These are phyloP conservation scores for Theobroma cacao DNA, from an alignment of 345 rosid genomes.

Conservation along the genomic window DNA sequence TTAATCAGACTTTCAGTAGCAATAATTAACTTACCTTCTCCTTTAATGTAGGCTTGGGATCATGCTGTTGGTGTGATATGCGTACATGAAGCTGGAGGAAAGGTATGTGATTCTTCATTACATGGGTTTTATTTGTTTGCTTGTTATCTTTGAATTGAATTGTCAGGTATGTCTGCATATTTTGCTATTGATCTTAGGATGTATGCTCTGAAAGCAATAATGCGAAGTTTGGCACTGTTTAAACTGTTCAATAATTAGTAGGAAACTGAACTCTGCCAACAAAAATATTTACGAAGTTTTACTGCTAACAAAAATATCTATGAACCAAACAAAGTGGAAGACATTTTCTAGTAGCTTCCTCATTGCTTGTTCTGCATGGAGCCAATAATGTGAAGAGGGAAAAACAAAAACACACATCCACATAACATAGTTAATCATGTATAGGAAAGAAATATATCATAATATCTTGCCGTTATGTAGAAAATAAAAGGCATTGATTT, in stretches of 20 bases:
- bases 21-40: slow-evolving; percentile 9
- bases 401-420: background rate
- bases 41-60: slow-evolving; percentile 71
- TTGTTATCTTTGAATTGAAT: background rate
- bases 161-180: background rate
- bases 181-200: background rate
- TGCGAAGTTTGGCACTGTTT: background rate
- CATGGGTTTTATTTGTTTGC: background rate
- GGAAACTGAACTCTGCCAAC: background rate
- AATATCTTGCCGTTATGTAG: background rate
- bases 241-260: background rate
- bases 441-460: background rate
- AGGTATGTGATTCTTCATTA: slow-evolving; percentile 37
- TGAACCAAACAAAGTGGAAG: background rate
- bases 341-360: background rate
- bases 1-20: background rate
- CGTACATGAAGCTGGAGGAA: slow-evolving; percentile 91
- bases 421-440: background rate
- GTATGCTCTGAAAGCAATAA: background rate
- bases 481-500: background rate
- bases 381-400: background rate
- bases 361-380: background rate
- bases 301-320: too few species aligned
- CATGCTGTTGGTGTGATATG: slow-evolving; percentile 93
- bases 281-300: background rate